Conservation (phyloP, 257 asterid genomes). For the Capsicum chinense region DNA sequence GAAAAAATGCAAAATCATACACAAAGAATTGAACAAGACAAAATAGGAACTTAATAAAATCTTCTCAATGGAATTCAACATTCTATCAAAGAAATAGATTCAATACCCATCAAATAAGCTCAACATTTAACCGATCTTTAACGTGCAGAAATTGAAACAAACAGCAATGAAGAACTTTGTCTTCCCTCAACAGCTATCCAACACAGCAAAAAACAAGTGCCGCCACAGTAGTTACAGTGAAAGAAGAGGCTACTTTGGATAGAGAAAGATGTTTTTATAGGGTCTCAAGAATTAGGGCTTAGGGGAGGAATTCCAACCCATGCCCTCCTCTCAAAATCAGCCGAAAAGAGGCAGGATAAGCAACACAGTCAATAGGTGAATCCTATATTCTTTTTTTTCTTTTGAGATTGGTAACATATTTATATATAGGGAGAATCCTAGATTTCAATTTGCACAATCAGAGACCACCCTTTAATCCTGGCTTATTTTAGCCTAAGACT, state of each 20-base stretch:
- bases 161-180: neutral
- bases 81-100: neutral
- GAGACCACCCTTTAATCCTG: neutral
- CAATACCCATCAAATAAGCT: neutral
- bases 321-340: neutral
- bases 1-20: neutral
- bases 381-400: neutral
- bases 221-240: slow-evolving; percentile 1
- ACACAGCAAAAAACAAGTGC: neutral
- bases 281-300: neutral
- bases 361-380: neutral
- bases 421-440: neutral
- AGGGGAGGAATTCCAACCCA: neutral
- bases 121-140: neutral
- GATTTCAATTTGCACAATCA: neutral
- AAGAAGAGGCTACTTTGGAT: slow-evolving; percentile 5
- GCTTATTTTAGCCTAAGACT: slow-evolving; percentile 3
- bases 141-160: neutral
- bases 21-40: neutral
- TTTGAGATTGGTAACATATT: no score
- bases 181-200: neutral
- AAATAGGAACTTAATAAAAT: slow-evolving; percentile 5
- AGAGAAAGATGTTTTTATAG: neutral
- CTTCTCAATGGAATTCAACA: neutral
- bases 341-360: slow-evolving; percentile 12